phyloP scores from a whole-genome alignment of 108 stramenopile species.

The Conticribra guillardii region DNA sequence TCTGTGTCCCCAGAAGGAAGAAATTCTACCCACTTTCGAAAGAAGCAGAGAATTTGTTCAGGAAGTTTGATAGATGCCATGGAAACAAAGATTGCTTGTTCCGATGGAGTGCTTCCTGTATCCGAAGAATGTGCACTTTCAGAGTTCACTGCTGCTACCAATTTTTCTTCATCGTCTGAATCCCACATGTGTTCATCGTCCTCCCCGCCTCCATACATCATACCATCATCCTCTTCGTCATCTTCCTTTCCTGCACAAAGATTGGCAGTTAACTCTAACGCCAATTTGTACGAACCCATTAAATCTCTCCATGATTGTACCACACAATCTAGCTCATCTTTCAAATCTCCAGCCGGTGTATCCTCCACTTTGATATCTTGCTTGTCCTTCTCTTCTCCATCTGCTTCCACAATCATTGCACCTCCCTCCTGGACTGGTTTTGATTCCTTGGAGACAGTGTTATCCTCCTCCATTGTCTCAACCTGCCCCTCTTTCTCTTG shows the following conservation, averaged over 20 bases:
- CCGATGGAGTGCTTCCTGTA: conserved; percentile 13
- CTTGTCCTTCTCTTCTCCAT: conserved; percentile 6
- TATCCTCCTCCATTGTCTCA: conserved; percentile 30
- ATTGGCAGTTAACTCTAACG: conserved; percentile 72
- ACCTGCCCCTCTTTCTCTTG: conserved; percentile 3
- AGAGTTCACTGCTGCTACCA: conserved; percentile 6
- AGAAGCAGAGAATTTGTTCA: conserved; percentile 25
- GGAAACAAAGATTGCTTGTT: conserved; percentile 16
- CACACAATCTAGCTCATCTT: conserved; percentile 55
- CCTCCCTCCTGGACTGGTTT: conserved; percentile 1
- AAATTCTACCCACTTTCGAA: conserved; percentile 37
- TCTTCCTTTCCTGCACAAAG: conserved; percentile 28
- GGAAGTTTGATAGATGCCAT: conserved; percentile 30
- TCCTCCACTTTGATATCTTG: neutral
- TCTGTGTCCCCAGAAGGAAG: conserved; percentile 8
- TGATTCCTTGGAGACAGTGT: neutral
- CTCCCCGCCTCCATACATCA: conserved; percentile 30
- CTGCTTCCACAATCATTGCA: conserved; percentile 22
- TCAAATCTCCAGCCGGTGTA: conserved; percentile 36
- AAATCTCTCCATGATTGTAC: conserved; percentile 48
- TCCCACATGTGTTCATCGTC: conserved; percentile 51
- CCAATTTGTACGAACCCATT: conserved; percentile 55
- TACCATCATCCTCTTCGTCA: conserved; percentile 43
- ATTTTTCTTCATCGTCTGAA: conserved; percentile 49
- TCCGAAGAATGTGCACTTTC: neutral